A percentile compares a stretch with the other conserved stretches of the same genome.
phyloP scores from a whole-genome alignment of 2,329 filamentous ascomycete genomes.

The Aschersonia sp. region DNA sequence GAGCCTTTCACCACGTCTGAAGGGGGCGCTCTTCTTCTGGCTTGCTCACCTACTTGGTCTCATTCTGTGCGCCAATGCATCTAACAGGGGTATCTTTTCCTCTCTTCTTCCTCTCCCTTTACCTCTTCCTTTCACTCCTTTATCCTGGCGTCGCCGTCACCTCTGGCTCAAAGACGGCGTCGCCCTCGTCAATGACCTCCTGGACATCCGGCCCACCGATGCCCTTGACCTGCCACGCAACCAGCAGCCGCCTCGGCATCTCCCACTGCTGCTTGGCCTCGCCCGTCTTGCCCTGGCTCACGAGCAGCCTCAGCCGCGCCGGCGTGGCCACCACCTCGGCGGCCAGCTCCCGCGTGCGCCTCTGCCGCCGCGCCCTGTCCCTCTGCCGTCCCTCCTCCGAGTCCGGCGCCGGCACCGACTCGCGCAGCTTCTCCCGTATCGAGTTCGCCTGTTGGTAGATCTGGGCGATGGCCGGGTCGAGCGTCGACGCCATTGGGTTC shows the following conservation, averaged over 20 bases:
- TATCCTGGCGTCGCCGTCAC: slow-evolving; percentile 2
- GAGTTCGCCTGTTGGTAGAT: slow-evolving; percentile 50
- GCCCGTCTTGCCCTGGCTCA: slow-evolving; percentile 42
- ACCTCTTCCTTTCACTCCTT: background rate
- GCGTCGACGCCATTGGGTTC: slow-evolving; percentile 56
- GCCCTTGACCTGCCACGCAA: slow-evolving; percentile 38
- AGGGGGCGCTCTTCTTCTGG: too few relatives aligned
- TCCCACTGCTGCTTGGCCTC: slow-evolving; percentile 46
- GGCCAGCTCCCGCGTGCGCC: slow-evolving; percentile 39
- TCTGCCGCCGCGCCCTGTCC: slow-evolving; percentile 17
- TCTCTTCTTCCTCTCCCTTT: background rate
- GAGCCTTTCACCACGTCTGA: too few relatives aligned
- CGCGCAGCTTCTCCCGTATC: slow-evolving; percentile 37
- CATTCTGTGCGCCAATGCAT: too few relatives aligned
- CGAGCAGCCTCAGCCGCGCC: slow-evolving; percentile 39
- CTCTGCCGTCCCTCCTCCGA: slow-evolving; percentile 21
- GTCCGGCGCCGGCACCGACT: slow-evolving; percentile 30
- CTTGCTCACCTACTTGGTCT: too few relatives aligned
- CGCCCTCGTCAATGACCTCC: slow-evolving; percentile 38
- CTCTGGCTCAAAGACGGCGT: slow-evolving; percentile 25
- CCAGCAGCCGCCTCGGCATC: slow-evolving; percentile 34
- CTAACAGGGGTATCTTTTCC: background rate
- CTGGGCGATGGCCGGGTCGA: slow-evolving; percentile 59
- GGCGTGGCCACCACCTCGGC: slow-evolving; percentile 48
- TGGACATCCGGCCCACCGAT: slow-evolving; percentile 39